Evolutionary conservation across 2,329 filamentous ascomycete genomes (phyloP), one percentile per base, ranked within the genome.

Genomic region (Cordyceps sp.): DNA sequence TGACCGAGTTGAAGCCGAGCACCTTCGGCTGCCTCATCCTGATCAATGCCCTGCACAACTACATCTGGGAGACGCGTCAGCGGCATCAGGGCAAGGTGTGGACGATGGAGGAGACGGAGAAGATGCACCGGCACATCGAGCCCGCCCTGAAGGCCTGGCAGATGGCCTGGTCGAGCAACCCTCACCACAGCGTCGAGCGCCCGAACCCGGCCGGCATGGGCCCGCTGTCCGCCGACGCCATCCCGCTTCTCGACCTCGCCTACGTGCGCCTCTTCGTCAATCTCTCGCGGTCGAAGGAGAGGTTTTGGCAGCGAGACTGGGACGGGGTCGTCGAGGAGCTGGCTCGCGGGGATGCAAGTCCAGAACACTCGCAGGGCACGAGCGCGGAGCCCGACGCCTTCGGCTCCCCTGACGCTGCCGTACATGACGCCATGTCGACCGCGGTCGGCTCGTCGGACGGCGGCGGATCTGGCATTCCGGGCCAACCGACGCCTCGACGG

Each of bases 1-100:
- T 68, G 40, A 73, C 63, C 33, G 74, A 83, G 22, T 62, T 90
- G 30, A 73, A 71, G 41, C 84, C 85, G 0, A 94, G 88, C 55
- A 86, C 85, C 0, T 93, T 93, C 50, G 90, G 88, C 8, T 93
- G 85, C 49, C 64, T 94, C 20, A 69, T 94, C 6, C 59, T 98
- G 39, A 94, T 96, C 50, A 88, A 93, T 48, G 86, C 90, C 4
- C 64, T 96, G 17, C 90, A 96, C 57, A 94, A 94, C 44, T 94
- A 93, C 53, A 94, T 96, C 28, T 96, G 90, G 90, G 88, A 96
- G 55, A 94, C 86, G 0, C 70, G 88, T 17, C 86, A 93, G 54
- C 68, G 85, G 32, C 86, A 94, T 44, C 78, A 86, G 44, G 85
- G 81, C 43, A 78, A 84, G 39, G 66, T 84, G 30, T 94, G 88